Evolutionary conservation across 73 alveolate species (phyloP).

Genomic region (Paramecium pentaurelia): DNA sequence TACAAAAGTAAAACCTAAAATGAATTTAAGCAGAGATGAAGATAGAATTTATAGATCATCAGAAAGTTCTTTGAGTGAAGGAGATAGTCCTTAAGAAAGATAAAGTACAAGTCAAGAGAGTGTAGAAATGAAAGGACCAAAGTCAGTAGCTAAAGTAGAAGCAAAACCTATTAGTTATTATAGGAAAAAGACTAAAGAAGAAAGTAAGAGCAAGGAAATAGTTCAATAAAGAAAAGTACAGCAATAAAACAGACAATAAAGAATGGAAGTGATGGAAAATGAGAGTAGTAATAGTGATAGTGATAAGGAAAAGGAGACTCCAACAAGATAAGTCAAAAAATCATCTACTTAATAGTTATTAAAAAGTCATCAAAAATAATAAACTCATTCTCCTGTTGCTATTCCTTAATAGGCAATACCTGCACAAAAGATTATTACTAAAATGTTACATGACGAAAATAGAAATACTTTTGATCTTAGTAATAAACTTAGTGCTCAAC

Average conservation of each 20-base stretch:
- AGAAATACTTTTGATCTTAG: slow-evolving; percentile 19
- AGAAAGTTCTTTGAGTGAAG: slow-evolving; percentile 45
- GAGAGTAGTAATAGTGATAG: background rate
- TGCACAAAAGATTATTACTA: background rate
- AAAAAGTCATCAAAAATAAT: background rate
- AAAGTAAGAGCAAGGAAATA: background rate
- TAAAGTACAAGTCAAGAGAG: slow-evolving; percentile 37
- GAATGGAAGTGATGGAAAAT: background rate
- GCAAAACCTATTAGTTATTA: background rate
- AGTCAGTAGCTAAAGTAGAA: background rate
- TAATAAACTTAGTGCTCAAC: slow-evolving; percentile 3
- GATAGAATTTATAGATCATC: slow-evolving; percentile 30
- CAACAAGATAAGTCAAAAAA: background rate
- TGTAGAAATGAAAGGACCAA: background rate
- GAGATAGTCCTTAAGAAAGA: slow-evolving; percentile 5
- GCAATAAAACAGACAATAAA: background rate
- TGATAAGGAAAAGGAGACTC: background rate
- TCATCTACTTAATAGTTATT: background rate
- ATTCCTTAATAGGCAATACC: slow-evolving; percentile 5
- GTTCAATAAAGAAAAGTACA: background rate
- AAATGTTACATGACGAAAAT: background rate
- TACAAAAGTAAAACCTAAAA: slow-evolving; percentile 48
- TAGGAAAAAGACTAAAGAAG: background rate
- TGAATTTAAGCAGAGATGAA: slow-evolving; percentile 47
- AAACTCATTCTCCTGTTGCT: background rate